Evolutionary conservation across 208 protist genomes (phyloP), one percentile per base, ranked within the genome.

Genomic region (Wallacemonas collosoma): DNA sequence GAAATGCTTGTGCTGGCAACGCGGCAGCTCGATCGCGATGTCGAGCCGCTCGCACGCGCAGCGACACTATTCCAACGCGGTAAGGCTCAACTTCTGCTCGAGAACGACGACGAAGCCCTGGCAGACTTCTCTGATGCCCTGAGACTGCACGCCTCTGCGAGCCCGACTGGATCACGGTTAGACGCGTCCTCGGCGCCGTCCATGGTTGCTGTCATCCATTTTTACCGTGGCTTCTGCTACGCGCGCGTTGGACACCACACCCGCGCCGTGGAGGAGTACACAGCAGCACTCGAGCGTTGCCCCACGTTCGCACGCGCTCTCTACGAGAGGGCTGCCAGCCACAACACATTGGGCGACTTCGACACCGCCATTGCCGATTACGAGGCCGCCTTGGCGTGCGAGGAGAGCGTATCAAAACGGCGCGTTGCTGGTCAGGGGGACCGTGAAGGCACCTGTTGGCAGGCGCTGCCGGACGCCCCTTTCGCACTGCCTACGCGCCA

Each of bases 321-420:
- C 2, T 96, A 94, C 72, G 81, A 86, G 63, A 71, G 80, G 35
- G 94, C 86, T 3, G 83, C 91, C 14, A 94, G 89, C 57, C 81
- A 93, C 58, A 94, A 91, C 43, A 58, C 63, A 6, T 82, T 85
- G 12, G 86, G 89, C 9, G 89, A 96, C 66, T 94, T 93, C 61
- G 71, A 47, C 50, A 74, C 54, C 2, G 89, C 94, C 44, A 92
- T 97, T 17, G 68, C 71, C 12, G 90, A 96, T 71, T 97, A 97
- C 76, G 87, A 97, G 39, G 55, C 73, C 2, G 94, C 91, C 11
- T 73, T 97, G 44, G 56, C 77, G 40, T 38, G 71, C 45, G 90
- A 96, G 35, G 44, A 72, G 68, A 65, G 26, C 26, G 26, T 26
- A 26, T 26, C 26, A 26, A 26, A 26, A 0, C 26, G 26, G 26